Evolutionary conservation across 1,284 basidiomycete species (phyloP), one percentile per base, ranked within the genome.

Genomic region (Ceratobasidium papillatum): DNA sequence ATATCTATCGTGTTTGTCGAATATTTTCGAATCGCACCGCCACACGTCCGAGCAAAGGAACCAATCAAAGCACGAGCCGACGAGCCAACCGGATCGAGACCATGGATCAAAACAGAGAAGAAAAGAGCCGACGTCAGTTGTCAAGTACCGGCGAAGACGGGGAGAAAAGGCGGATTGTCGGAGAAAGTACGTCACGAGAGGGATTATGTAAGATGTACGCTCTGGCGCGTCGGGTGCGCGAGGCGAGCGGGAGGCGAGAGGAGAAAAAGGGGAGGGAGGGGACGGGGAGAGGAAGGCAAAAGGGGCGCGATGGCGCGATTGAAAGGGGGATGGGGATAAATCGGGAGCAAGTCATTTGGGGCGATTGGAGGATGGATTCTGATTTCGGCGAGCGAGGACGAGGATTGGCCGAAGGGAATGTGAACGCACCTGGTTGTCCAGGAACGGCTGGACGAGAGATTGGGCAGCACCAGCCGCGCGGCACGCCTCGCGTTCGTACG

Each of bases 401-500:
- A 52, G 51, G 25, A 52, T 52, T 3, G 27, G 8, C 51, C 51
- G 64, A 68, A 73, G 76, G 77, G 32, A 5, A 81, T 83, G 69
- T 56, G 92, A 8, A 81, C 83, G 69, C 61, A 92, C 95, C 88
- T 97, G 95, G 83, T 96, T 98, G 83, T 98, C 96, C 80, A 98
- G 85, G 89, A 98, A 97, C 3, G 96, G 96, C 81, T 98, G 96
- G 17, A 98, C 89, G 47, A 98, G 87, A 61, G 90, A 88, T 81
- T 94, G 92, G 30, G 95, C 96, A 11, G 95, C 93, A 75, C 96
- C 96, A 61, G 95, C 95, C 45, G 95, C 95, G 78, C 96, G 91
- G 84, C 96, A 98, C 52, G 93, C 90, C 84, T 97, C 94, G 76
- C 96, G 92, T 83, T 98, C 95, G 83, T 98, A 98, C 68, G 93